Evolutionary conservation across 345 rosid genomes (phyloP).

Genomic region (Dovyalis caffra): DNA sequence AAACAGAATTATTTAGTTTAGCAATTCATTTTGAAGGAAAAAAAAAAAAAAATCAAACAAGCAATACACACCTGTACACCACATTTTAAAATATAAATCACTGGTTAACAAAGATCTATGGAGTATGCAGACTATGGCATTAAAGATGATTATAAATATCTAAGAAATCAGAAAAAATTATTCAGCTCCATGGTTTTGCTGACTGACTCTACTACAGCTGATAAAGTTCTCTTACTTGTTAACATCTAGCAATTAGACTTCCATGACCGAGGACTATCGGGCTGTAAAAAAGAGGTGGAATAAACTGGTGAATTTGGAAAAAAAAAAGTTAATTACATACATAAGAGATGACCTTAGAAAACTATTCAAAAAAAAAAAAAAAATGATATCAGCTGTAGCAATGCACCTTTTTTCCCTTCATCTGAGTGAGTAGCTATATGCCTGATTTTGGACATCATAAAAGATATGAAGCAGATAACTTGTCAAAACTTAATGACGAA

Average conservation of each 20-base stretch:
- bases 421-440: not conserved
- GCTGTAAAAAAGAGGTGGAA: not conserved
- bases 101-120: not conserved
- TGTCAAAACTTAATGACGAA: not conserved
- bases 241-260: not conserved
- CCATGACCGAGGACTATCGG: not conserved
- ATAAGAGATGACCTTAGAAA: not conserved
- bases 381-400: not conserved
- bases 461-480: not conserved
- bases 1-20: constrained; percentile 12
- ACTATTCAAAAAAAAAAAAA: not conserved
- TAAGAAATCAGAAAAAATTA: not conserved
- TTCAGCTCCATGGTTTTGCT: not conserved
- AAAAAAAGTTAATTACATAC: not conserved
- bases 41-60: not conserved
- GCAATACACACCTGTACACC: not conserved
- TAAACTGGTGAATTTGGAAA: not conserved
- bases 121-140: not conserved
- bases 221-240: not conserved
- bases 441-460: not conserved
- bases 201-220: not conserved
- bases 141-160: not conserved
- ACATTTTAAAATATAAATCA: not conserved
- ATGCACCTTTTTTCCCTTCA: not conserved
- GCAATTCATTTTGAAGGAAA: not conserved